A percentile compares a stretch with the other conserved stretches of the same genome.
phyloP scores from a whole-genome alignment of 257 asterid species.

The Gentiana macrophylla region DNA sequence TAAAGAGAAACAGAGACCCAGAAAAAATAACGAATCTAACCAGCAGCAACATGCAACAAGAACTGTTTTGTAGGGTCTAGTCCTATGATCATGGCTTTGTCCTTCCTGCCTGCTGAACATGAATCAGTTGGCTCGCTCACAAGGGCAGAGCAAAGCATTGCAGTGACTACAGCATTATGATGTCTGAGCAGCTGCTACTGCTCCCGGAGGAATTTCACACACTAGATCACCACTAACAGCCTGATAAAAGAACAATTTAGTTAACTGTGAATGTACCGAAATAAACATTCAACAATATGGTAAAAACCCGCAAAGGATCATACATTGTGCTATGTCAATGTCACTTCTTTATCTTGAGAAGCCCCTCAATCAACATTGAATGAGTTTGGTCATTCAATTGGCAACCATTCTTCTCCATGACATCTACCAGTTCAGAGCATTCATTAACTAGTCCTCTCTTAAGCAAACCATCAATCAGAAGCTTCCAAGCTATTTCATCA shows the following conservation, averaged over 20 bases:
- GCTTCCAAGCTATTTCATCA: conserved; percentile 69
- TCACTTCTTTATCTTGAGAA: conserved; percentile 18
- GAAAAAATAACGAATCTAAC: conserved; percentile 31
- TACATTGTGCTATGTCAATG: no score
- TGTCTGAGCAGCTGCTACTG: conserved; percentile 91
- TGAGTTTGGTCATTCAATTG: conserved; percentile 41
- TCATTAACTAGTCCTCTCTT: conserved; percentile 37
- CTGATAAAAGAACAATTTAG: conserved; percentile 31
- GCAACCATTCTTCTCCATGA: conserved; percentile 55
- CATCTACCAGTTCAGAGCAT: conserved; percentile 37
- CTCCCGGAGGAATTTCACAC: conserved; percentile 87
- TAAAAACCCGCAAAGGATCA: no score
- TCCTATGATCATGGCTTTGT: conserved; percentile 83
- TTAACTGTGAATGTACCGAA: not conserved
- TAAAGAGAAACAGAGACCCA: conserved; percentile 8
- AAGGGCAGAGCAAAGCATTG: conserved; percentile 91
- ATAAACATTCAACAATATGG: no score
- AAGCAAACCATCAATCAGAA: conserved; percentile 64
- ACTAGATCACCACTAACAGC: conserved; percentile 97
- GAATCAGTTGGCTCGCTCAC: conserved; percentile 76
- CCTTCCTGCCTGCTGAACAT: conserved; percentile 81
- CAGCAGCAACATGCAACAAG: conserved; percentile 83
- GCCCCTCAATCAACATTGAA: conserved; percentile 44
- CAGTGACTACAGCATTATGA: conserved; percentile 90
- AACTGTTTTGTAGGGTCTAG: conserved; percentile 88